These are phyloP conservation scores for Porogramme epimiltina DNA, from an alignment of 1,284 basidiomycete genomes.

Conservation along the genomic window DNA sequence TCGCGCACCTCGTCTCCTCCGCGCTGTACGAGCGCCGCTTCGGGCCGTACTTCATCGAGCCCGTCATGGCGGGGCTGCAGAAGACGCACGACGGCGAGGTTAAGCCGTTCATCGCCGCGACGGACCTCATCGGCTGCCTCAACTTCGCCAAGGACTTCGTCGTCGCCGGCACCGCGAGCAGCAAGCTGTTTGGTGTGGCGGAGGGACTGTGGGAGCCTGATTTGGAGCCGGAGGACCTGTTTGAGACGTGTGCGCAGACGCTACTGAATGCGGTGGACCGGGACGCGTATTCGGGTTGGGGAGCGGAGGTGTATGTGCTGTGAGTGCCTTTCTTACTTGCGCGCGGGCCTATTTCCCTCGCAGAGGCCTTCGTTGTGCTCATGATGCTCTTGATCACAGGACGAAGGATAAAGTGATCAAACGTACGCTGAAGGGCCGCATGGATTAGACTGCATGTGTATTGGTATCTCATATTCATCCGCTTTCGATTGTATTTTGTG, in stretches of 20 bases:
- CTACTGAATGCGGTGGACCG: constrained; percentile 94
- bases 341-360: neutral
- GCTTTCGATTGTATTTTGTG: constrained; percentile 8
- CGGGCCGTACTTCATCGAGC: constrained; percentile 96
- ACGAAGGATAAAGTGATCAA: constrained; percentile 87
- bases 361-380: neutral
- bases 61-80: constrained; percentile 91
- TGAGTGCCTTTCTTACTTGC: constrained; percentile 48
- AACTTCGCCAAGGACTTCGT: constrained; percentile 98
- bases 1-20: constrained; percentile 94
- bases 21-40: constrained; percentile 98
- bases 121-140: constrained; percentile 95
- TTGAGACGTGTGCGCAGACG: constrained; percentile 98
- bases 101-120: constrained; percentile 95
- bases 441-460: constrained; percentile 67
- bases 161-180: constrained; percentile 91
- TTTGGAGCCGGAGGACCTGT: constrained; percentile 94
- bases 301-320: constrained; percentile 94
- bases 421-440: constrained; percentile 85
- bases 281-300: constrained; percentile 97
- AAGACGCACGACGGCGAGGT: constrained; percentile 73
- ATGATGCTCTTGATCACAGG: constrained; percentile 40
- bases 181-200: constrained; percentile 96
- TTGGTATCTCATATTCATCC: constrained; percentile 14
- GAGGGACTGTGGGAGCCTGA: constrained; percentile 99